phyloP scores from a whole-genome alignment of 257 asterid species.

The Parsonsia alboflavescens region DNA sequence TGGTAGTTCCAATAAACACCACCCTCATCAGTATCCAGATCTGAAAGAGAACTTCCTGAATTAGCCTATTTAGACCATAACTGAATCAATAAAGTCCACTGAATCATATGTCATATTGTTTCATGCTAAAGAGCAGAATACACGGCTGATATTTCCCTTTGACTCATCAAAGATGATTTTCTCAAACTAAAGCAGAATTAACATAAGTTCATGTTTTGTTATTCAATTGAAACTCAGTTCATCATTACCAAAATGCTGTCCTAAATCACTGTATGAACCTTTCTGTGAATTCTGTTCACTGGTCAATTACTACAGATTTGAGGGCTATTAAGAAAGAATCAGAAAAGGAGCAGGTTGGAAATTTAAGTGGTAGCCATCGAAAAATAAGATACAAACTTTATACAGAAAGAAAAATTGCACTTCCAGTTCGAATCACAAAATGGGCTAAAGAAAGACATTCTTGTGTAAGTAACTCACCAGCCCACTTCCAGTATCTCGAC shows the following conservation, averaged over 20 bases:
- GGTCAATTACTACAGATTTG: neutral
- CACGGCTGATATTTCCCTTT: neutral
- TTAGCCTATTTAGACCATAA: neutral
- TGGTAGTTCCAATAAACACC: neutral
- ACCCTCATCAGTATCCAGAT: neutral
- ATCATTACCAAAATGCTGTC: neutral
- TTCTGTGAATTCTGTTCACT: neutral
- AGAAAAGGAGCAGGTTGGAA: neutral
- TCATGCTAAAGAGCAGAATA: neutral
- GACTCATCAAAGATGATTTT: neutral
- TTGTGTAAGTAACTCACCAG: slow-evolving; percentile 51
- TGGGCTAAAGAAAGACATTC: slow-evolving; percentile 8
- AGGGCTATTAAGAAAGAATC: neutral
- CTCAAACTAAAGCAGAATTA: neutral
- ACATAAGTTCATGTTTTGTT: neutral
- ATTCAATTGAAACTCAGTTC: neutral
- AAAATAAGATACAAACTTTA: neutral
- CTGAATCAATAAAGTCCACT: neutral
- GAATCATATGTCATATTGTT: neutral
- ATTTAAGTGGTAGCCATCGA: neutral
- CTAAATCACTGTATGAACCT: neutral
- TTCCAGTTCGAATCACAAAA: neutral
- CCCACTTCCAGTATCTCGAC: slow-evolving; percentile 80
- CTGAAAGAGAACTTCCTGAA: neutral
- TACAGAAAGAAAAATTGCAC: neutral